Percentiles rank a stretch among this genome's conserved stretches.
These are phyloP conservation scores for Aspergillus cristatus DNA, from an alignment of 495 filamentous ascomycete genomes.

Conservation along the genomic window DNA sequence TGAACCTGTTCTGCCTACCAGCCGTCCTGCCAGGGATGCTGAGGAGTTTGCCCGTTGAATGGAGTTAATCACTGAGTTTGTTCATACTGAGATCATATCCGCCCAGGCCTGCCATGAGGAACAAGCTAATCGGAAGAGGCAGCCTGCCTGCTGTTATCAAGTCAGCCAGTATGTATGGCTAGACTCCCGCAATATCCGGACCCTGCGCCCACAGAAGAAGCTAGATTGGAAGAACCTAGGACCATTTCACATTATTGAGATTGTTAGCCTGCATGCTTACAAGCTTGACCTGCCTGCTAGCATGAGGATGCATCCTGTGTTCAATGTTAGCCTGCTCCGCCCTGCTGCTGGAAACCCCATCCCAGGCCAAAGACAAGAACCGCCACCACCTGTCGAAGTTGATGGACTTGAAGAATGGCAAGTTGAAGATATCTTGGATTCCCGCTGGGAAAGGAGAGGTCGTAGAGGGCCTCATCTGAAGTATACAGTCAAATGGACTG, in stretches of 20 bases:
- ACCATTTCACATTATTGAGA: too few relatives aligned
- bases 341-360: conserved; percentile 1
- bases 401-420: too few relatives aligned
- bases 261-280: not conserved
- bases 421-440: too few relatives aligned
- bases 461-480: not conserved
- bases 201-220: too few relatives aligned
- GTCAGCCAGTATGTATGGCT: too few relatives aligned
- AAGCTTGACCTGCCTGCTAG: not conserved
- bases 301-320: conserved; percentile 1
- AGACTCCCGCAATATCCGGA: too few relatives aligned
- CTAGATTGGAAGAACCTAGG: too few relatives aligned
- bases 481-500: too few relatives aligned
- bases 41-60: conserved; percentile 1
- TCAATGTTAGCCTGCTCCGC: conserved; percentile 1
- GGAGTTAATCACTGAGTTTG: not conserved
- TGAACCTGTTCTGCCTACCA: not conserved
- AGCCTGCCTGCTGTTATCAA: not conserved
- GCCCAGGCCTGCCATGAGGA: not conserved
- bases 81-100: not conserved
- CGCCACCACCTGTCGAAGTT: too few relatives aligned
- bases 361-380: not conserved
- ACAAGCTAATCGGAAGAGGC: not conserved
- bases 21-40: not conserved
- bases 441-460: not conserved